Base-by-base conservation (phyloP, 176 grass and related monocot species). In the Olyra latifolia region DNA sequence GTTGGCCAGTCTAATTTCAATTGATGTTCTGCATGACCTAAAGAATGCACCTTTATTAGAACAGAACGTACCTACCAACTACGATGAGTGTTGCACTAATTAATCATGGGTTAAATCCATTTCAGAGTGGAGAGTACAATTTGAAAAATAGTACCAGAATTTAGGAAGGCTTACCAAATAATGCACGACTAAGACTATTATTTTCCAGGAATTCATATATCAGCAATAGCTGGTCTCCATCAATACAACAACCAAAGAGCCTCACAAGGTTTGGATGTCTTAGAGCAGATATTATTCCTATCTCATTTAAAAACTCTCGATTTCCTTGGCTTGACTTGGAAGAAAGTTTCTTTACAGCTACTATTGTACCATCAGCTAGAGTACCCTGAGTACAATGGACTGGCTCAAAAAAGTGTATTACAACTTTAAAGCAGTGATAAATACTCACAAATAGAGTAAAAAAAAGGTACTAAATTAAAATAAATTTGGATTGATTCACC, bases 171-270 rank as follows among this genome's bases (percentile, higher is more conserved):
- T 89, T 91, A 97, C 94, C 94, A 74, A 97, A 91, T 69, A 97
- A 65, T 27, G 91, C 94, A 81, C 91, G 91, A 19, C 89, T 86
- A 74, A 97, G 84, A 72, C 91, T 94, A 72, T 97, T 97, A 86
- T 94, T 97, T 80, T 97, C 87, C 89, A 97, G 80, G 66, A 91
- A 97, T 74, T 97, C 94, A 32, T 97, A 97, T 75, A 97, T 86
- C 46, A 97, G 72, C 24, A 94, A 56, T 47, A 97, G 89, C 71
- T 97, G 87, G 82, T 97, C 84, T 62, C 83, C 89, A 83, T 97
- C 91, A 60, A 89, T 89, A 82, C 94, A 97, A 78, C 91, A 97
- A 50, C 94, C 94, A 72, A 87, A 97, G 16, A 93, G 94, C 52
- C 91, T 93, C 45, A 97, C 94, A 61, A 97, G 91, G 76, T 97